Base-by-base conservation (phyloP, 2,329 filamentous ascomycete species). In the Sclerotinia nivalis region DNA sequence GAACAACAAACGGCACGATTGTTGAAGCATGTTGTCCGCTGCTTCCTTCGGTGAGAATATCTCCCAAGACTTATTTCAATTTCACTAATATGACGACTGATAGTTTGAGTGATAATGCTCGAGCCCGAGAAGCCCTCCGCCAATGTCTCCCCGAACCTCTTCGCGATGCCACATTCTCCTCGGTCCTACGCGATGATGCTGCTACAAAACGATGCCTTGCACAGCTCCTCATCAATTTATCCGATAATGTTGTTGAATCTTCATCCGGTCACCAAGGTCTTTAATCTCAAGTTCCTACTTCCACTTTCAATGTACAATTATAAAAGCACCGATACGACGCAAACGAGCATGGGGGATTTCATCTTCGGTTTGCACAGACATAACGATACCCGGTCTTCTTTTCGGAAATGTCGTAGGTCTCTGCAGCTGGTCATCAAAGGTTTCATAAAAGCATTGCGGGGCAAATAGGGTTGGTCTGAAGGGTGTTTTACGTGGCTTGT, bases 101-200 rank as follows among this genome's bases (percentile, higher is more conserved):
- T 75, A 97, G 93, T 71, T 85, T 99, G 60, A 97, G 93, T 77
- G 96, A 99, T 79, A 99, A 99, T 78, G 95, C 95, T 71, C 91
- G 96, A 71, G 96, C 96, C 69, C 91, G 96, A 45, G 96, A 99
- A 80, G 96, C 96, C 59, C 87, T 99, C 31, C 89, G 96, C 55
- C 96, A 99, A 81, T 99, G 96, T 78, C 90, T 99, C 18, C 96
- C 96, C 0, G 96, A 99, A 78, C 96, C 96, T n/a, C 89, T 99
- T n/a, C 91, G 96, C 61, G 96, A 99, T 80, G 94, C 95, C 10
- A 99, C 96, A 1, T 99, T 99, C 80, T 97, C 93, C 12, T 95
- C 94, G 0, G 96, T 99, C 58, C 89, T 99, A 47, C 92, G 96
- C 70, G 96, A 99, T 78, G 96, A 99, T 78, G 96, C 96, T 20